These are phyloP conservation scores for Eucalyptus pumila DNA, from an alignment of 345 rosid species.

Conservation along the genomic window DNA sequence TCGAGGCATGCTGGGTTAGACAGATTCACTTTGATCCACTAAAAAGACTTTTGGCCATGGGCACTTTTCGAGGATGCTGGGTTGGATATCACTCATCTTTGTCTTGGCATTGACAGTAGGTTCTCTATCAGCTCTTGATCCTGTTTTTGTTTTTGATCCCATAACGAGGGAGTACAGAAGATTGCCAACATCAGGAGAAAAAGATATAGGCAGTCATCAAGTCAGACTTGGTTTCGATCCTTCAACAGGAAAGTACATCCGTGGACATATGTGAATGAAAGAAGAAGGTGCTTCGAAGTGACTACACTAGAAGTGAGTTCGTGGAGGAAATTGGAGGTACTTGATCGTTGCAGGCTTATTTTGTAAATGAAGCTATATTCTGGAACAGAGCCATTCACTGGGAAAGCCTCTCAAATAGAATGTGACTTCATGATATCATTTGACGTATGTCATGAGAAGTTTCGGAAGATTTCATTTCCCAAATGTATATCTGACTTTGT, in stretches of 20 bases:
- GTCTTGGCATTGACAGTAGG: neutral
- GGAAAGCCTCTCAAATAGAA: neutral
- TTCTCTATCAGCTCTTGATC: neutral
- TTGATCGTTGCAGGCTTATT: neutral
- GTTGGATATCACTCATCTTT: no score
- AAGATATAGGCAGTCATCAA: neutral
- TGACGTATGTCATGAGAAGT: neutral
- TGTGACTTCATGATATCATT: neutral
- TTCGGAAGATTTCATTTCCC: neutral
- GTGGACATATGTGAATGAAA: neutral
- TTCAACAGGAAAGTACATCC: neutral
- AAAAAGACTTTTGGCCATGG: neutral
- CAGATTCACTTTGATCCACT: neutral
- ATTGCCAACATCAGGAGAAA: neutral
- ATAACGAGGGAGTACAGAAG: neutral
- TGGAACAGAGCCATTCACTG: neutral
- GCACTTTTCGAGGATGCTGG: neutral
- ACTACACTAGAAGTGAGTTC: neutral
- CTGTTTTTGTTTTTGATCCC: neutral
- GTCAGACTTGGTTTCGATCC: neutral
- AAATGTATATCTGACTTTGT: neutral
- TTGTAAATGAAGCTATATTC: neutral
- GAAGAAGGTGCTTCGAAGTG: neutral
- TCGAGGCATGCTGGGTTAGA: neutral
- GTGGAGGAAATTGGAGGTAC: neutral